Percentiles rank a stretch among this genome's conserved stretches.
Evolutionary conservation across 192 early-diverging fungal species (phyloP).

Genomic region (Umbelopsis sp.): DNA sequence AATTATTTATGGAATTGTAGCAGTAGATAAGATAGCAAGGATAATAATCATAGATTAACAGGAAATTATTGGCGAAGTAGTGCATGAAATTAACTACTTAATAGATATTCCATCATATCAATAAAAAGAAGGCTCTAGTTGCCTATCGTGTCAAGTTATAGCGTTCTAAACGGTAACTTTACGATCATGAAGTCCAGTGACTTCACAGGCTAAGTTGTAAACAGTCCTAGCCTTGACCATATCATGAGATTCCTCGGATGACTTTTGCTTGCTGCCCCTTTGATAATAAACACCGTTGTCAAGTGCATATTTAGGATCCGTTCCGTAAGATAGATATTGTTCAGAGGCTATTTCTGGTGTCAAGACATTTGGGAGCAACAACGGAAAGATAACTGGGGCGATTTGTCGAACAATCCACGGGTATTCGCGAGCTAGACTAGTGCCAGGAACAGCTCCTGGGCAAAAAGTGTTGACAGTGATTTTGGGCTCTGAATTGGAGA

Average conservation of each 20-base stretch:
- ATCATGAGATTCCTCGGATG: conserved; percentile 17
- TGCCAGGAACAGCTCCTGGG: conserved; percentile 11
- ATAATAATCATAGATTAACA: too few species aligned
- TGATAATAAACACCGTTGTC: conserved; percentile 7
- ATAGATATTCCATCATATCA: too few species aligned
- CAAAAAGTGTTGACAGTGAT: conserved; percentile 8
- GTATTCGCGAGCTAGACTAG: neutral
- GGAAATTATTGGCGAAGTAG: too few species aligned
- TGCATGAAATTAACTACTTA: too few species aligned
- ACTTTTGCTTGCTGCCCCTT: neutral
- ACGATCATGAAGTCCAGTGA: neutral
- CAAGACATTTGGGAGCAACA: neutral
- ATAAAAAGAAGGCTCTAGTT: too few species aligned
- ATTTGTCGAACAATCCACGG: neutral
- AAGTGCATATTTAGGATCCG: neutral
- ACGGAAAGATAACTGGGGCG: neutral
- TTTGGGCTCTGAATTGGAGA: neutral
- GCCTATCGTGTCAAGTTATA: too few species aligned
- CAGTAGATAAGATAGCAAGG: too few species aligned
- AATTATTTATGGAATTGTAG: too few species aligned
- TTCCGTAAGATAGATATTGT: conserved; percentile 3
- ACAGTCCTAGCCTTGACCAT: conserved; percentile 18
- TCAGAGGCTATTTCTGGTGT: neutral
- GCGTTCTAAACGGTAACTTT: neutral
- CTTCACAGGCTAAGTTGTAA: conserved; percentile 16